A percentile compares a stretch with the other conserved stretches of the same genome.
Conservation (phyloP, 352 stramenopile species). For the Phytophthora chlamydospora region DNA sequence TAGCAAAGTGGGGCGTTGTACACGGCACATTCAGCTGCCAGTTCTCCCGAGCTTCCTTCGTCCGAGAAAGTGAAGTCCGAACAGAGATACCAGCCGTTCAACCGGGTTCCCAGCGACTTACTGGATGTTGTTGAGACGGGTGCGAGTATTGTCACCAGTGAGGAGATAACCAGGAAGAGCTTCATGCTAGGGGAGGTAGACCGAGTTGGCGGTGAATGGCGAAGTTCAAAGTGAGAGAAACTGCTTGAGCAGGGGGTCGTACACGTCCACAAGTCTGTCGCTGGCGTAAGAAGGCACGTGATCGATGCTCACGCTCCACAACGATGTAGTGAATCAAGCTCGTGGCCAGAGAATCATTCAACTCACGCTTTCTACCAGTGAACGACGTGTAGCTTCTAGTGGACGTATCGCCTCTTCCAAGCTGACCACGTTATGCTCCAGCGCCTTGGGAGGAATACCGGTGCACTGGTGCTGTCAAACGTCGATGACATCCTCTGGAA, state of each 20-base stretch:
- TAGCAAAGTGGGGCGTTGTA: slow-evolving; percentile 42
- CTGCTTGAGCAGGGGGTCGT: background rate
- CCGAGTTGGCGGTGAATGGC: background rate
- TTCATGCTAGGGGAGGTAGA: slow-evolving; percentile 10
- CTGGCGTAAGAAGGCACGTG: background rate
- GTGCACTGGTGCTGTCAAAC: too few relatives aligned
- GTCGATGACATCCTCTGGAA: too few relatives aligned
- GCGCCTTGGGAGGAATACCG: too few relatives aligned
- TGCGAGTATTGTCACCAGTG: background rate
- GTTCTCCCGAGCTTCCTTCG: background rate
- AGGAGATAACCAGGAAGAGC: background rate
- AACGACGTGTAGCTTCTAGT: too few relatives aligned
- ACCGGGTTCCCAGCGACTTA: slow-evolving; percentile 28
- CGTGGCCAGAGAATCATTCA: too few relatives aligned
- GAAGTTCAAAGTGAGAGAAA: slow-evolving; percentile 16
- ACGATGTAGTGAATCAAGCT: too few relatives aligned
- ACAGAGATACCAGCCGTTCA: too few relatives aligned
- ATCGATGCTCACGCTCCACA: background rate
- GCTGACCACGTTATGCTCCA: too few relatives aligned
- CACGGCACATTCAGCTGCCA: slow-evolving; percentile 34
- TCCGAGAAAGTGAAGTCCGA: too few relatives aligned
- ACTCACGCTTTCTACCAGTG: too few relatives aligned
- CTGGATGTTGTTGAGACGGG: background rate
- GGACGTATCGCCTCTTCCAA: too few relatives aligned
- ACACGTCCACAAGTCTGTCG: background rate